Percentiles rank a stretch among this genome's conserved stretches.
These are phyloP conservation scores for Diutina mesorugosa DNA, from an alignment of 1,139 yeast genomes.

Conservation along the genomic window DNA sequence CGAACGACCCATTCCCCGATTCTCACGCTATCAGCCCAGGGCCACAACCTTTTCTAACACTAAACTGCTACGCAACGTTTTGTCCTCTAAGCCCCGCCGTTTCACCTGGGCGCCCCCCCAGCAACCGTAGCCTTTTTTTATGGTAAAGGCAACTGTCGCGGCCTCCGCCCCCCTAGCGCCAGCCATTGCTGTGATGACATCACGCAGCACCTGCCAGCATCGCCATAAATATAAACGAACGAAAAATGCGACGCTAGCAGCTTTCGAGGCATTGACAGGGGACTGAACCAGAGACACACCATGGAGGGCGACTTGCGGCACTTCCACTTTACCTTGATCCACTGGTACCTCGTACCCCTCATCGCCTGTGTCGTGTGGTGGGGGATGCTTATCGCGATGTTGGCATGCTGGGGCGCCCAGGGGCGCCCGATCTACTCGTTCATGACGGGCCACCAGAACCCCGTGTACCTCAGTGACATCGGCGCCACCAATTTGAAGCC, in stretches of 20 bases:
- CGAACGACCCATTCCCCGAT: too few species aligned
- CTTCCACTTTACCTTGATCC: conserved; percentile 15
- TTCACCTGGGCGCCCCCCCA: not conserved
- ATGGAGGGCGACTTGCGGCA: conserved; percentile 1
- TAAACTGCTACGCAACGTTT: too few species aligned
- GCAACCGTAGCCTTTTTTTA: not conserved
- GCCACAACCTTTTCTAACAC: too few species aligned
- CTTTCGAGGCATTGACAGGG: too few species aligned
- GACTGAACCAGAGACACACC: not conserved
- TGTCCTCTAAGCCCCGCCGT: too few species aligned
- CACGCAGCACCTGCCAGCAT: not conserved
- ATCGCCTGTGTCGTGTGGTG: conserved; percentile 51
- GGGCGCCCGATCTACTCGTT: conserved; percentile 64
- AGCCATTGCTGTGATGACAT: not conserved
- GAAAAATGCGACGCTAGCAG: too few species aligned
- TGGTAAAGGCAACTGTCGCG: too few species aligned
- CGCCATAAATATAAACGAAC: not conserved
- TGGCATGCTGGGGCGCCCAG: conserved; percentile 58
- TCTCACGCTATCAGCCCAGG: too few species aligned
- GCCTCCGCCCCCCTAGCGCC: not conserved
- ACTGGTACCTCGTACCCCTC: conserved; percentile 39
- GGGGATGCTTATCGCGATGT: conserved; percentile 66
- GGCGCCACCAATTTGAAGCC: conserved; percentile 83
- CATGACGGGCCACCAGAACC: conserved; percentile 32
- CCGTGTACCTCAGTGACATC: conserved; percentile 70